Conservation (phyloP, 345 rosid genomes). For the Pistacia vera region DNA sequence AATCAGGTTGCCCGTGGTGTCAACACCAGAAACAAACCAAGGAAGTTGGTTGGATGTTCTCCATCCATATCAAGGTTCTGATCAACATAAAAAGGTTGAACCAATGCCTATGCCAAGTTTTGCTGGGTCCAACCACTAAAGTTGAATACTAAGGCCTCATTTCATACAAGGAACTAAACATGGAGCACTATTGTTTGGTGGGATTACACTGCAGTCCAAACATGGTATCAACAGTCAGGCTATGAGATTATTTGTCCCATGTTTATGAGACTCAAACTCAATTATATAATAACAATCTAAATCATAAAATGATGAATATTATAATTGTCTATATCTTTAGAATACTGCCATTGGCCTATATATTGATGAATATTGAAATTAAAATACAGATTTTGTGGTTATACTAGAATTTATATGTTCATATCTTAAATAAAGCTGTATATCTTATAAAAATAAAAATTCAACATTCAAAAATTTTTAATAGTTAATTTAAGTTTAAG, state of each 20-base stretch:
- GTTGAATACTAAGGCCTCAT: background rate
- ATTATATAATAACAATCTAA: background rate
- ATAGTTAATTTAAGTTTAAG: too few species aligned
- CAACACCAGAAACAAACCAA: background rate
- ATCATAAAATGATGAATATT: background rate
- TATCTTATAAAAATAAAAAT: too few species aligned
- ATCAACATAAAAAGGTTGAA: background rate
- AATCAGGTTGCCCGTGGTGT: background rate
- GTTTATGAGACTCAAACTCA: background rate
- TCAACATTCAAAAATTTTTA: background rate
- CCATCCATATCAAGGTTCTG: background rate
- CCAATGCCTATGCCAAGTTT: background rate
- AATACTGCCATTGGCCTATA: too few species aligned
- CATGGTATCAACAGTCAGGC: background rate
- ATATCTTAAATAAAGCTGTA: background rate
- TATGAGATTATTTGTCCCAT: background rate
- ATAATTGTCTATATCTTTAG: too few species aligned
- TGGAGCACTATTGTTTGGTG: background rate
- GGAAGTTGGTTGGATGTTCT: background rate
- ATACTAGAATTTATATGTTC: background rate
- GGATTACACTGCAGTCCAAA: background rate
- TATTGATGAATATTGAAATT: too few species aligned
- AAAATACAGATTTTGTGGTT: too few species aligned
- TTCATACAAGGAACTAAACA: background rate
- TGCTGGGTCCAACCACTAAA: background rate